Base-by-base conservation (phyloP, 352 stramenopile genomes). In the Pythium utonaiense region DNA sequence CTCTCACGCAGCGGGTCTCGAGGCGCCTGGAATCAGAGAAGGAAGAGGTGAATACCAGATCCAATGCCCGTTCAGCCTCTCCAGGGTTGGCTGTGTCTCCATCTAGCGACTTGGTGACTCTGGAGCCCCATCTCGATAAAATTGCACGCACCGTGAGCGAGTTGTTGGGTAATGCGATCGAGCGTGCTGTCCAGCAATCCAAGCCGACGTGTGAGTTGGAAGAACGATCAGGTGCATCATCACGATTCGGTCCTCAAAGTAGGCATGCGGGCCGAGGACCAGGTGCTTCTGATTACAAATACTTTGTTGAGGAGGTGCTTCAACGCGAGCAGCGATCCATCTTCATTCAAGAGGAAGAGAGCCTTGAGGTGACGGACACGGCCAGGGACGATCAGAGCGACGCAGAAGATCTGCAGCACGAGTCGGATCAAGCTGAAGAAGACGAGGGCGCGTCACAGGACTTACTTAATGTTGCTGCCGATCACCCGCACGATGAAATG, bases 81-180 rank as follows among this genome's bases (percentile, higher is more conserved):
- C 38, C 38, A n/a, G n/a, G 6, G 24, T 45, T n/a, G 5, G 38
- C 16, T 13, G 17, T 8, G n/a, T 25, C 16, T 13, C 38, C 38
- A n/a, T 5, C 38, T 3, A 24, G n/a, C 36, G 16, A 44, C 30
- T n/a, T 22, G 36, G 30, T 53, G 13, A 16, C 36, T 17, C 22
- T 54, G 10, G 19, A 25, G 17, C 14, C 47, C 3, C 27, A 55
- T 41, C 8, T 60, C 9, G 27, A 60, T 17, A 54, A 31, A 7
- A 33, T 66, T 33, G 25, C 24, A 10, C 52, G 24, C 3, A 45
- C 45, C 4, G 44, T 66, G 9, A 48, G 9, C 49, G 45, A 53
- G 2, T 21, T 66, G 25, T 41, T 66, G 6, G 48, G 25, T 19
- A 22, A 14, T 17, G 60, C 51, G 0, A 51, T 66, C 10, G 30